Evolutionary conservation across 176 grass and related monocot genomes (phyloP).

Genomic region (Lolium rigidum): DNA sequence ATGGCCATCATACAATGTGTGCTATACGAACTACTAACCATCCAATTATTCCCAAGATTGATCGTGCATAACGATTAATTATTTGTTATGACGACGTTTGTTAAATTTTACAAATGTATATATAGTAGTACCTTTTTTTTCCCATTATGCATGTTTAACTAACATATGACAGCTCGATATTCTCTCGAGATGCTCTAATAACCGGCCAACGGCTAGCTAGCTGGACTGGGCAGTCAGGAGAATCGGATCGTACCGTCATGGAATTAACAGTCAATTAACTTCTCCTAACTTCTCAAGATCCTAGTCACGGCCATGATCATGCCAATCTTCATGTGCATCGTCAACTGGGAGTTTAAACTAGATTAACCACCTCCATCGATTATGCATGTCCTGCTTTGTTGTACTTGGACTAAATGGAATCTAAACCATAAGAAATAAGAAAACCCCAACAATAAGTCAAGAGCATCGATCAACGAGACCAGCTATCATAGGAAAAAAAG

Average conservation of each 20-base stretch:
- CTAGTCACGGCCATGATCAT: neutral
- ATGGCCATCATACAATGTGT: neutral
- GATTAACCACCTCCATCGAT: neutral
- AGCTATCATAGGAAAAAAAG: neutral
- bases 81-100: neutral
- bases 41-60: constrained; percentile 7
- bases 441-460: neutral
- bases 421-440: neutral
- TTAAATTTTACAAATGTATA: constrained; percentile 10
- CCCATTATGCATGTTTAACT: constrained; percentile 29
- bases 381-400: neutral
- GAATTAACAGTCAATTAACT: neutral
- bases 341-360: neutral
- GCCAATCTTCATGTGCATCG: neutral
- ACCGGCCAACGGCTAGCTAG: constrained; percentile 18
- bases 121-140: too few species aligned
- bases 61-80: neutral
- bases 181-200: neutral
- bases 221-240: neutral
- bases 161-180: neutral
- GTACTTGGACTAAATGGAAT: neutral
- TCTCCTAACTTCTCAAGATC: neutral
- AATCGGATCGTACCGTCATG: neutral
- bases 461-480: neutral
- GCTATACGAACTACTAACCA: neutral